Evolutionary conservation across 176 grass and related monocot genomes (phyloP).

Genomic region (Otatea glauca): DNA sequence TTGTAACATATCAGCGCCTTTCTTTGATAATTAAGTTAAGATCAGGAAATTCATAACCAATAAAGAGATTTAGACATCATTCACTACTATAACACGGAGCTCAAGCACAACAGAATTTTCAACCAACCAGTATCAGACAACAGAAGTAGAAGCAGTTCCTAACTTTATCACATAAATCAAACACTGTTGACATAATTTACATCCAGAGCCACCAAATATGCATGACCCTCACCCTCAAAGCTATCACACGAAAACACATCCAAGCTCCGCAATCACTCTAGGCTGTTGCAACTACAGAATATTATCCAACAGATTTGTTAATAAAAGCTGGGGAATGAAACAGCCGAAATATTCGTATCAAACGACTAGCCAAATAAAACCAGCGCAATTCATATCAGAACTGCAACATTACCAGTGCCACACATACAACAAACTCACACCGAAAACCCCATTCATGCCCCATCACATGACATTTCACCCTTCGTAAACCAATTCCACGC

Average conservation of each 20-base stretch:
- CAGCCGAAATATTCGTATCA: background rate
- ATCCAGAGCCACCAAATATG: background rate
- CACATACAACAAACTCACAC: background rate
- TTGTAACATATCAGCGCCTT: background rate
- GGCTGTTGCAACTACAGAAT: background rate
- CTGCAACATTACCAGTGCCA: background rate
- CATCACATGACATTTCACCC: background rate
- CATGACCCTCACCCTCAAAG: background rate
- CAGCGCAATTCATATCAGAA: background rate
- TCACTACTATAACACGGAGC: background rate
- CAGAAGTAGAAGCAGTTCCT: constrained; percentile 1
- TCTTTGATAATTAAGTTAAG: background rate
- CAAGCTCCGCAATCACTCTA: background rate
- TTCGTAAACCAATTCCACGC: background rate
- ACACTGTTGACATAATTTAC: background rate
- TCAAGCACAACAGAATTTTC: background rate
- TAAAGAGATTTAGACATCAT: background rate
- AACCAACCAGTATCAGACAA: background rate
- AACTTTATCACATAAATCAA: constrained; percentile 7
- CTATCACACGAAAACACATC: background rate
- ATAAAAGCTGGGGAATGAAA: too few species aligned
- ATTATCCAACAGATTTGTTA: background rate
- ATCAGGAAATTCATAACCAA: background rate
- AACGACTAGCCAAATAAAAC: background rate
- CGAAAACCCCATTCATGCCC: background rate